Conservation (phyloP, 2,329 filamentous ascomycete species). For the Talaromyces sp. region DNA sequence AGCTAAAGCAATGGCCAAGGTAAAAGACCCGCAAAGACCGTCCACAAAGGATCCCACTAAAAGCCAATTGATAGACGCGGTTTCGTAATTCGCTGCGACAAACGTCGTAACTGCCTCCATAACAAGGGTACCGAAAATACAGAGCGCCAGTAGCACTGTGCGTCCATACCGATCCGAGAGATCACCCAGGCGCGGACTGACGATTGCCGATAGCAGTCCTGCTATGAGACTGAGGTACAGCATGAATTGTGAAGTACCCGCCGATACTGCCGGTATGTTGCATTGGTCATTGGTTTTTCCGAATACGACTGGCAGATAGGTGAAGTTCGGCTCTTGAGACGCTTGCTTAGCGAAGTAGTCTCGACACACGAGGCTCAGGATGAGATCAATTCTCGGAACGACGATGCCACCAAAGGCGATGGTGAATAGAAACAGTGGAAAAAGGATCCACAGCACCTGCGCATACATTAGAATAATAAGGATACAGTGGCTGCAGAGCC, state of each 20-base stretch:
- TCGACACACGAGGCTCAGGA: constrained; percentile 76
- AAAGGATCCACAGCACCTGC: constrained; percentile 77
- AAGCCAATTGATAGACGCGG: constrained; percentile 71
- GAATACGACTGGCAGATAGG: constrained; percentile 59
- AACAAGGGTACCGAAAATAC: constrained; percentile 67
- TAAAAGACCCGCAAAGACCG: constrained; percentile 83
- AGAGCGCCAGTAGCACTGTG: constrained; percentile 65
- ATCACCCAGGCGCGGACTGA: constrained; percentile 75
- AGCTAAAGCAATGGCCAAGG: constrained; percentile 69
- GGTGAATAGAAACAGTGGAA: constrained; percentile 74
- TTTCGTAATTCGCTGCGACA: constrained; percentile 68
- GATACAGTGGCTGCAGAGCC: background rate
- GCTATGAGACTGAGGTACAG: constrained; percentile 69
- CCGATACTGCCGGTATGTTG: constrained; percentile 70
- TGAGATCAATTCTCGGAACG: constrained; percentile 83
- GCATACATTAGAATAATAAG: background rate
- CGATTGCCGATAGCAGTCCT: constrained; percentile 73
- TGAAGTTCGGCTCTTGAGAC: constrained; percentile 52
- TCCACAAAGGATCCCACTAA: constrained; percentile 73
- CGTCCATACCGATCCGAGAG: constrained; percentile 85
- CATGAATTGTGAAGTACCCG: constrained; percentile 70
- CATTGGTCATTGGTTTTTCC: constrained; percentile 74
- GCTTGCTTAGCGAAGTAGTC: constrained; percentile 71
- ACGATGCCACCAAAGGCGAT: constrained; percentile 80
- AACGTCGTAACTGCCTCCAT: constrained; percentile 74